Conservation (phyloP, 2,329 filamentous ascomycete species). For the Hawksworthiomyces lignivorus region DNA sequence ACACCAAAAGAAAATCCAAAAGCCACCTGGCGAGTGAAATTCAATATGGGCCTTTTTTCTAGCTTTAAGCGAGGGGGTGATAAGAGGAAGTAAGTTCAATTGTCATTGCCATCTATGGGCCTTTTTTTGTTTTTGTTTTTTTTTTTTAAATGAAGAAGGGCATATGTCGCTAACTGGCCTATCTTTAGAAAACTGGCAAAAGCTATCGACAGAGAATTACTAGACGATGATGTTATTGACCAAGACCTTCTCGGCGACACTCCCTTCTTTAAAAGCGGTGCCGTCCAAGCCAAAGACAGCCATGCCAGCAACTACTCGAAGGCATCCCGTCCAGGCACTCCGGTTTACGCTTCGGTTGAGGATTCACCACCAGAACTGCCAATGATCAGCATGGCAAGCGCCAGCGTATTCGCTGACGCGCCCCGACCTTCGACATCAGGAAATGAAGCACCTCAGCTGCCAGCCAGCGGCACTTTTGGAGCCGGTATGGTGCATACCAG, state of each 20-base stretch:
- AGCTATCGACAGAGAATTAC: conserved; percentile 1
- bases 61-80: conserved; percentile 48
- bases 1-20: conserved; percentile 1
- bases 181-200: conserved; percentile 22
- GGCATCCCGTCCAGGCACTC: conserved; percentile 31
- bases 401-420: conserved; percentile 39
- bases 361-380: conserved; percentile 19
- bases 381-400: conserved; percentile 15
- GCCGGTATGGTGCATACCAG: background rate
- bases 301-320: conserved; percentile 22
- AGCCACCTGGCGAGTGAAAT: too few relatives aligned
- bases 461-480: conserved; percentile 1
- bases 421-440: conserved; percentile 10
- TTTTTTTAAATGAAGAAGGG: background rate
- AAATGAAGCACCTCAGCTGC: background rate
- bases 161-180: background rate
- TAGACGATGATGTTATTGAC: conserved; percentile 20
- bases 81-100: conserved; percentile 52
- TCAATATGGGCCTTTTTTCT: conserved; percentile 53
- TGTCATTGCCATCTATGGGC: too few relatives aligned
- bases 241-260: conserved; percentile 26
- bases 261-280: conserved; percentile 27
- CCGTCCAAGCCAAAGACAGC: conserved; percentile 3
- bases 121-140: too few relatives aligned
- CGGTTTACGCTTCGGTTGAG: conserved; percentile 14